These are phyloP conservation scores for Delphinella strobiligena DNA, from an alignment of 2,329 filamentous ascomycete genomes.

Conservation along the genomic window DNA sequence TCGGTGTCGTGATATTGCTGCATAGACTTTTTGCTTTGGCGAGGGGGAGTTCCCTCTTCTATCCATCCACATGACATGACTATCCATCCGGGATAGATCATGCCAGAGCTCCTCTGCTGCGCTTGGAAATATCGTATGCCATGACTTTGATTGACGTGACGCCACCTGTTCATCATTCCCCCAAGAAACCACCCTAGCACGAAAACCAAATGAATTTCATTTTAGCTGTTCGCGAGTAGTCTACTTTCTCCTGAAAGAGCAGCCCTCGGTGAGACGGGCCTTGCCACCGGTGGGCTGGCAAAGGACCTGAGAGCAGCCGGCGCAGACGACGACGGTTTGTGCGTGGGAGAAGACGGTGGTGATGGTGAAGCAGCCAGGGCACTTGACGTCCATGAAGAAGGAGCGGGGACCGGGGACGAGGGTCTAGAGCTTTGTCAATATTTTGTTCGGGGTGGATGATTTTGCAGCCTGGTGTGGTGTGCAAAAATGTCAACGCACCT, in stretches of 20 bases:
- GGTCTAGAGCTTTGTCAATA: slow-evolving; percentile 19
- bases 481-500: slow-evolving; percentile 55
- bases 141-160: neutral
- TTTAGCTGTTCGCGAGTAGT: slow-evolving; percentile 30
- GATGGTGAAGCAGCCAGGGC: slow-evolving; percentile 99
- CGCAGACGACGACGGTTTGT: slow-evolving; percentile 99
- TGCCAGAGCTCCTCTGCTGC: neutral
- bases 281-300: slow-evolving; percentile 99
- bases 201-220: slow-evolving; percentile 9
- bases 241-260: slow-evolving; percentile 99
- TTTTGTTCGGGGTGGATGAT: slow-evolving; percentile 2
- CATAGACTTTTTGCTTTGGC: slow-evolving; percentile 12
- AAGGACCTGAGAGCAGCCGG: slow-evolving; percentile 97
- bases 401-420: slow-evolving; percentile 94
- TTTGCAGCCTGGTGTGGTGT: neutral
- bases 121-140: neutral
- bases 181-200: slow-evolving; percentile 3
- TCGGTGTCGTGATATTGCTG: slow-evolving; percentile 7
- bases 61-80: slow-evolving; percentile 9
- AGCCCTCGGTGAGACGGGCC: slow-evolving; percentile 97
- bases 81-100: neutral
- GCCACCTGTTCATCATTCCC: neutral
- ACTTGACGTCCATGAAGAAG: slow-evolving; percentile 99
- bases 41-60: slow-evolving; percentile 14
- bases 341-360: slow-evolving; percentile 99